phyloP scores from a whole-genome alignment of 176 grass and related monocot species.

The Musa schizocarpa region DNA sequence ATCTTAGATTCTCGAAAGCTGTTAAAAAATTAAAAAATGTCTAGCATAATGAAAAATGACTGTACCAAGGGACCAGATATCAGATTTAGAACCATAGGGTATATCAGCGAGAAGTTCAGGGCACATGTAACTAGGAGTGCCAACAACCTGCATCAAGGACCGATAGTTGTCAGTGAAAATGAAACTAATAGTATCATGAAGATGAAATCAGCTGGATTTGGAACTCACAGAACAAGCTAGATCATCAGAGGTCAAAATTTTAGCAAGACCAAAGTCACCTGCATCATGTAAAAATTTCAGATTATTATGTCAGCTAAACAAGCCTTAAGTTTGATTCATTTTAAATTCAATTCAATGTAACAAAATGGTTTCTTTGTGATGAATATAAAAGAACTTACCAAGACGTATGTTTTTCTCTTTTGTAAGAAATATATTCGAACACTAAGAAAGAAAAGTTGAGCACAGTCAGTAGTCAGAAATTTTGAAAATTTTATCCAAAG shows the following conservation, averaged over 20 bases:
- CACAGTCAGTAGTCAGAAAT: conserved; percentile 20
- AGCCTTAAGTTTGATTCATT: neutral
- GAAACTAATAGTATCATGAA: conserved; percentile 7
- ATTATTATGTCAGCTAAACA: conserved; percentile 1
- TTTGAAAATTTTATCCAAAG: neutral
- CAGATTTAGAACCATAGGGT: conserved; percentile 94
- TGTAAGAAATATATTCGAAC: conserved; percentile 91
- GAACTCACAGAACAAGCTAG: conserved; percentile 78
- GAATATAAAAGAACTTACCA: conserved; percentile 35
- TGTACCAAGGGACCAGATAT: conserved; percentile 95
- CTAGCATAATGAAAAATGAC: neutral
- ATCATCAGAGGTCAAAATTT: conserved; percentile 87
- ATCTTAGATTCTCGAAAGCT: neutral
- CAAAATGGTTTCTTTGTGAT: conserved; percentile 4
- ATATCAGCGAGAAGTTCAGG: conserved; percentile 95
- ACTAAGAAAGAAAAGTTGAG: conserved; percentile 34
- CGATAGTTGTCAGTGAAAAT: conserved; percentile 16
- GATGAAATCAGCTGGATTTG: neutral
- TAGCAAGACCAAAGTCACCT: conserved; percentile 97
- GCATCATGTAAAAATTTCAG: conserved; percentile 22
- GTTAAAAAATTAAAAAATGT: neutral
- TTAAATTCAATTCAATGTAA: conserved; percentile 1
- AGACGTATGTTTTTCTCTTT: conserved; percentile 95
- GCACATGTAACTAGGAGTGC: conserved; percentile 97
- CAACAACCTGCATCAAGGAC: conserved; percentile 56